Base-by-base conservation (phyloP, 2,329 filamentous ascomycete genomes). In the Cladophialophora yegresii region DNA sequence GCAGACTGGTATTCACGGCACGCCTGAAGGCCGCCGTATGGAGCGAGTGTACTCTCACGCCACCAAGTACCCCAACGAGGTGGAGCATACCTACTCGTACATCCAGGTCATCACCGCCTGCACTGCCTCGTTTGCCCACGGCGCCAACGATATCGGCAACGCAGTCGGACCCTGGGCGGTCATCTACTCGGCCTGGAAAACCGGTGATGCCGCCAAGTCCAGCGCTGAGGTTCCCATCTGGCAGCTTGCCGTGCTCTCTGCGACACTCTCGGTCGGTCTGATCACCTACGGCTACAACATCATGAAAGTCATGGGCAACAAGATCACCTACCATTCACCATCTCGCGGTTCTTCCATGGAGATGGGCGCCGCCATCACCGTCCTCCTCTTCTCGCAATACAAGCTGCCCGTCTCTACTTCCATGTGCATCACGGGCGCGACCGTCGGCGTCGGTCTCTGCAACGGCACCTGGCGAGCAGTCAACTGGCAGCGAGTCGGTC, bases 261-360 rank as follows among this genome's bases (percentile, higher is more conserved):
- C 81, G 1, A 85, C 81, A 45, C 87, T 91, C 73, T 90, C 83
- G 54, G 67, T 87, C 49, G 89, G 89, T 70, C 82, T 92, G 63
- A 81, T 87, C 73, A 91, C 89, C 13, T 92, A 91, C 72, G 89
- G 89, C 9, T 92, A 91, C 80, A 91, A 92, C 81, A 92, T 92
- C 78, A 92, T 92, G 89, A 91, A 90, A 80, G 87, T 90, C 77
- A 91, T 92, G 89, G 89, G 89, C 59, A 92, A 92, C 82, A 89
- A 89, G 77, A 87, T 90, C 75, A 91, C 88, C 63, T 89, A 89
- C 76, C 87, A 90, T 75, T 85, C 83, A 2, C 83, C 83, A 4
- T 80, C 76, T 68, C 74, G 83, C 71, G 82, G 80, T 58, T 90
- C 80, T 71, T 91, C 88, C 57, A 92, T 92, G 89, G 89, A 92